Evolutionary conservation across 1,284 basidiomycete species (phyloP), one percentile per base, ranked within the genome.

Genomic region (Melampsora americana): DNA sequence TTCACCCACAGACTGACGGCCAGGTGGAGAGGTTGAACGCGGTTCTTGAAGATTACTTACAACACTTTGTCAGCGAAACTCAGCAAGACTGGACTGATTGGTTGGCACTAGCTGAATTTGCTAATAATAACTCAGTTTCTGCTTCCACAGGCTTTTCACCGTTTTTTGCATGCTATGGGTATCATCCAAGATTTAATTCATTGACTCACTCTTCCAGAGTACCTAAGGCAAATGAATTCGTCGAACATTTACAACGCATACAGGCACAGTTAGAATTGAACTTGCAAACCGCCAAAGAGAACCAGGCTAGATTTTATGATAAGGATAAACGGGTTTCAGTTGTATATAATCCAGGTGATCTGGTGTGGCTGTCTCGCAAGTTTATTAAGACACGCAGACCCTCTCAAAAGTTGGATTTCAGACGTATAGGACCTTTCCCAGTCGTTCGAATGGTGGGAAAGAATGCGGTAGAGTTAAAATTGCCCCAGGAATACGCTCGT

Each of bases 71-170:
- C n/a, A n/a, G n/a, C n/a, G n/a, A n/a, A n/a, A n/a, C n/a, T n/a
- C n/a, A n/a, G 4, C 68, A 69, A 42, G 35, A 12, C 5, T 9
- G 32, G 20, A 5, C 39, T 30, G 32, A 46, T 53, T 16, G 48
- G 42, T 53, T 59, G 23, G 60, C 68, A 79, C 81, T 69, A 84
- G 83, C 78, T 81, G 83, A n/a, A n/a, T n/a, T n/a, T n/a, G n/a
- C n/a, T n/a, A n/a, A n/a, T n/a, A n/a, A n/a, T n/a, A n/a, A n/a
- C 61, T 77, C 78, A 0, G 30, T 77, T 0, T 80, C 83, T 30
- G 20, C 77, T 0, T 78, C 82, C 0, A 84, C 81, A 32, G 35
- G 73, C 23, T 66, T 65, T 16, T 81, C 85, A 0, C 86, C 86
- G 0, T 86, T n/a, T n/a, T n/a, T n/a, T n/a, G n/a, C n/a, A n/a